phyloP scores from a whole-genome alignment of 257 asterid genomes.

The Solanum habrochaites region DNA sequence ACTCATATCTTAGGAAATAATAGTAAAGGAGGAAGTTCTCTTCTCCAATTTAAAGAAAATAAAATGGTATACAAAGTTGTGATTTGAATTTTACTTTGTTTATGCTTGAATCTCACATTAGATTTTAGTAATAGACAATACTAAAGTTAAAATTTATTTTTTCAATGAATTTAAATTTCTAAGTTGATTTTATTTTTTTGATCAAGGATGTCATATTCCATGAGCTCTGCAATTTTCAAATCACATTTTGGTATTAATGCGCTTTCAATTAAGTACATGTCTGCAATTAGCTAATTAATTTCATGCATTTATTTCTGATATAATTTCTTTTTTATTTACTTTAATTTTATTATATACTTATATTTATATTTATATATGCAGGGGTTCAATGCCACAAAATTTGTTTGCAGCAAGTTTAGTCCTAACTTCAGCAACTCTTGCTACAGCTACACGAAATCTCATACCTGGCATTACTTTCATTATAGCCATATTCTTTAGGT shows the following conservation, averaged over 20 bases:
- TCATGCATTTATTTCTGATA: background rate
- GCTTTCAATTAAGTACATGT: background rate
- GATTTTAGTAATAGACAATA: background rate
- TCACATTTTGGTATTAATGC: background rate
- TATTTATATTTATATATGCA: slow-evolving; percentile 1
- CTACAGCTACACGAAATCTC: slow-evolving; percentile 32
- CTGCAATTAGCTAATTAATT: background rate
- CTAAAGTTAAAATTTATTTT: background rate
- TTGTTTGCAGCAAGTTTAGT: slow-evolving; percentile 31
- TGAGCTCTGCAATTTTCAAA: background rate
- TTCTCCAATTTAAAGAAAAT: no score
- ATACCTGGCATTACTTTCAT: slow-evolving; percentile 40
- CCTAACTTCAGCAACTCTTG: slow-evolving; percentile 42
- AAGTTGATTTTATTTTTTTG: background rate
- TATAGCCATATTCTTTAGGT: slow-evolving; percentile 35
- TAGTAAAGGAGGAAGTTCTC: background rate
- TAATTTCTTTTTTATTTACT: background rate
- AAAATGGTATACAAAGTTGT: no score
- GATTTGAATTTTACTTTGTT: no score
- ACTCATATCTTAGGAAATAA: background rate
- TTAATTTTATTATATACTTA: background rate
- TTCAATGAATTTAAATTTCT: background rate
- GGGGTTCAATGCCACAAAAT: slow-evolving; percentile 43
- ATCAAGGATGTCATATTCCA: background rate
- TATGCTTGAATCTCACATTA: background rate